A percentile compares a stretch with the other conserved stretches of the same genome.
phyloP scores from a whole-genome alignment of 495 filamentous ascomycete species.

The Neurospora africana region DNA sequence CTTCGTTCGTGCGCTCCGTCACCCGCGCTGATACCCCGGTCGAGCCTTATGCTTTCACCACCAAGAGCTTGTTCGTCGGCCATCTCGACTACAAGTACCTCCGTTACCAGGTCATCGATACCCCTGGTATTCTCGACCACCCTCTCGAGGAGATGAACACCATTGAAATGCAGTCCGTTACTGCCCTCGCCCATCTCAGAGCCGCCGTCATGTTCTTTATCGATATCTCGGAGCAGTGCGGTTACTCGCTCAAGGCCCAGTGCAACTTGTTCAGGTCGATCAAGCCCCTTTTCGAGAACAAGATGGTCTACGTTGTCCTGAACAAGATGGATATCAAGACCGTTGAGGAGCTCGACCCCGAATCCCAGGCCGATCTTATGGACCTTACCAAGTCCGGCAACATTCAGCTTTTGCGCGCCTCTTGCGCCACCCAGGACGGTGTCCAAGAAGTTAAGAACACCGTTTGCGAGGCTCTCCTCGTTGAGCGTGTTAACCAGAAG shows the following conservation, averaged over 20 bases:
- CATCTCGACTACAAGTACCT: slow-evolving; percentile 97
- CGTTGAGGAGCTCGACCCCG: slow-evolving; percentile 78
- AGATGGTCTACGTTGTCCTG: slow-evolving; percentile 89
- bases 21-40: slow-evolving; percentile 95
- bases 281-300: slow-evolving; percentile 93
- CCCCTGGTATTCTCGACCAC: slow-evolving; percentile 90
- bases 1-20: slow-evolving; percentile 82
- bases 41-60: slow-evolving; percentile 97
- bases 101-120: slow-evolving; percentile 57
- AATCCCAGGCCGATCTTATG: slow-evolving; percentile 67
- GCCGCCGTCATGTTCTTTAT: slow-evolving; percentile 96
- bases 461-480: slow-evolving; percentile 85
- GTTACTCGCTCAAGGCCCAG: slow-evolving; percentile 85
- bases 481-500: slow-evolving; percentile 88
- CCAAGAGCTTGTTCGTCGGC: slow-evolving; percentile 92
- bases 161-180: slow-evolving; percentile 97
- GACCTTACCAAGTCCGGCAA: slow-evolving; percentile 71
- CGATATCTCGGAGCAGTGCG: slow-evolving; percentile 95
- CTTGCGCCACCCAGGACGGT: slow-evolving; percentile 90
- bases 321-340: slow-evolving; percentile 94
- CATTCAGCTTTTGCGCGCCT: slow-evolving; percentile 82
- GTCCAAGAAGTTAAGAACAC: slow-evolving; percentile 90
- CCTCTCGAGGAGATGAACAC: slow-evolving; percentile 99
- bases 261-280: slow-evolving; percentile 89
- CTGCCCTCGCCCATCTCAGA: slow-evolving; percentile 89